Conservation (phyloP, 1,284 basidiomycete genomes). For the Ceratobasidium sp. region DNA sequence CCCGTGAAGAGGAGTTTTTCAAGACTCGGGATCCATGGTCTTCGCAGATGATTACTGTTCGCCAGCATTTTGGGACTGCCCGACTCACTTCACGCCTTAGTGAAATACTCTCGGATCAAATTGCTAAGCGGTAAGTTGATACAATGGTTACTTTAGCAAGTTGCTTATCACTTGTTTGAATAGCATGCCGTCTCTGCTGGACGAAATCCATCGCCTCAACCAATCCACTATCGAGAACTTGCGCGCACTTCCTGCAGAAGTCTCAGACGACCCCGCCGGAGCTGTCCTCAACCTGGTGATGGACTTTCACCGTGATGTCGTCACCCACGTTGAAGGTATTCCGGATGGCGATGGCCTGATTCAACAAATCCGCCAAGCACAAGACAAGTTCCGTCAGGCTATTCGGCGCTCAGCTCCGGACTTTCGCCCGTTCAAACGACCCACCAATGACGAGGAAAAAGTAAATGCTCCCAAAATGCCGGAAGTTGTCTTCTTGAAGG, state of each 20-base stretch:
- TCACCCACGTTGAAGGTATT: slow-evolving; percentile 46
- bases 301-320: slow-evolving; percentile 47
- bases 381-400: slow-evolving; percentile 36
- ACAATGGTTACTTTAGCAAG: neutral
- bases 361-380: slow-evolving; percentile 37
- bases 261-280: slow-evolving; percentile 48
- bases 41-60: slow-evolving; percentile 41
- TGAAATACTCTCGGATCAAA: slow-evolving; percentile 48
- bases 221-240: slow-evolving; percentile 19
- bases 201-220: slow-evolving; percentile 20
- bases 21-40: slow-evolving; percentile 38
- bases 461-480: slow-evolving; percentile 7
- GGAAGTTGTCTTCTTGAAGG: neutral
- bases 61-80: slow-evolving; percentile 44
- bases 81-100: slow-evolving; percentile 51
- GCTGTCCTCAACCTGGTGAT: slow-evolving; percentile 48
- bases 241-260: slow-evolving; percentile 41
- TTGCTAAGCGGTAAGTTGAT: slow-evolving; percentile 47
- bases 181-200: slow-evolving; percentile 29
- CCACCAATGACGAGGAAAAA: slow-evolving; percentile 43
- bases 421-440: slow-evolving; percentile 45
- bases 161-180: neutral
- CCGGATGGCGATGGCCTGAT: slow-evolving; percentile 43
- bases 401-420: slow-evolving; percentile 46
- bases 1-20: slow-evolving; percentile 51